Evolutionary conservation across 202 grass and related monocot species (phyloP).

Genomic region (Panicum virgatum): DNA sequence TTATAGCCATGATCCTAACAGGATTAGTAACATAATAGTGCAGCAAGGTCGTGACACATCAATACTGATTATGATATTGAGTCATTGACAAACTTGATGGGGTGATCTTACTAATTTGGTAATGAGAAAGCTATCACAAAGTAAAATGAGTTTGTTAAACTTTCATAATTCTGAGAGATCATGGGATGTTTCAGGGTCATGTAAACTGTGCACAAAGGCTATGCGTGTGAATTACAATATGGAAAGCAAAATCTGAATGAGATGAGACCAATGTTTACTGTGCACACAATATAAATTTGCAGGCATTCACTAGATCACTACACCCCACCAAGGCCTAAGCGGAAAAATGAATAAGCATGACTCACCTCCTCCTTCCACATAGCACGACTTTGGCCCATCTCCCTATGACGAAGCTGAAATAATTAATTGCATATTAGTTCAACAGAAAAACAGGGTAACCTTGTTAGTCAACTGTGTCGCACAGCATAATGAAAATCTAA

Average conservation of each 20-base stretch:
- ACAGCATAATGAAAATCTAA: constrained; percentile 27
- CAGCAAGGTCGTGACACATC: background rate
- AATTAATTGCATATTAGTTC: constrained; percentile 29
- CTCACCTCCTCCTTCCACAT: constrained; percentile 64
- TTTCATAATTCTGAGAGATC: background rate
- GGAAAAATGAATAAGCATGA: background rate
- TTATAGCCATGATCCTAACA: background rate
- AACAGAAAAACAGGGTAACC: constrained; percentile 20
- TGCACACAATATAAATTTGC: constrained; percentile 5
- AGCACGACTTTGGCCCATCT: constrained; percentile 43
- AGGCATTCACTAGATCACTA: background rate
- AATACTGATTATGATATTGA: background rate
- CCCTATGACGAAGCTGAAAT: constrained; percentile 65
- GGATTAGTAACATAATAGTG: background rate
- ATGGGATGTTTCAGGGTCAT: background rate
- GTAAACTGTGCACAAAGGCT: background rate
- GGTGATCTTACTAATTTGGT: background rate
- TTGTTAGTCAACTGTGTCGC: background rate
- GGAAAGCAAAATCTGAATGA: constrained; percentile 19
- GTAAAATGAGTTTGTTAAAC: background rate
- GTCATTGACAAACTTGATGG: background rate
- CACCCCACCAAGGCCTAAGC: background rate
- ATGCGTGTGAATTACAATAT: background rate
- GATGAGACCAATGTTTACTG: background rate
- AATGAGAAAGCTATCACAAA: background rate